Evolutionary conservation across 192 early-diverging fungal genomes (phyloP).

Genomic region (Allomyces macrogynus): DNA sequence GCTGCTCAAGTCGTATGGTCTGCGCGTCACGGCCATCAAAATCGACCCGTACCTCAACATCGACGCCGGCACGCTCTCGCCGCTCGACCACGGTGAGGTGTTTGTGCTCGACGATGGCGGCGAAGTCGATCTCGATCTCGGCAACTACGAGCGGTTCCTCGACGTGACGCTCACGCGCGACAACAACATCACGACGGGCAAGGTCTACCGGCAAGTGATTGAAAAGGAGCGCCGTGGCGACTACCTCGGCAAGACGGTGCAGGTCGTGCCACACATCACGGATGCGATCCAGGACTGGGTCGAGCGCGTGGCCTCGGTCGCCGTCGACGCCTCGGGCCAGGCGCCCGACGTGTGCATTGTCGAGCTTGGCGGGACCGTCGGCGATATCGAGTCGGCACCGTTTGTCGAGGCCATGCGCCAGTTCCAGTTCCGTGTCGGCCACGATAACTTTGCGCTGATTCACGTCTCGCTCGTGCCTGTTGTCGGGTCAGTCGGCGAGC

Average conservation of each 20-base stretch:
- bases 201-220: slow-evolving; percentile 91
- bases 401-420: slow-evolving; percentile 99
- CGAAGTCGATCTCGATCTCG: slow-evolving; percentile 95
- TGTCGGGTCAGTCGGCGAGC: slow-evolving; percentile 92
- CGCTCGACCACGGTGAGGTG: slow-evolving; percentile 96
- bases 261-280: slow-evolving; percentile 96
- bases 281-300: slow-evolving; percentile 96
- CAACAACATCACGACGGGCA: slow-evolving; percentile 99
- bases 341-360: slow-evolving; percentile 94
- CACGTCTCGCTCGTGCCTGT: slow-evolving; percentile 95
- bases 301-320: slow-evolving; percentile 76
- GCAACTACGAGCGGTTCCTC: slow-evolving; percentile 98
- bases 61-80: slow-evolving; percentile 90
- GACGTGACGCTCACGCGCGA: slow-evolving; percentile 78
- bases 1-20: slow-evolving; percentile 75
- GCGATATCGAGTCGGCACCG: slow-evolving; percentile 98
- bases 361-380: slow-evolving; percentile 94
- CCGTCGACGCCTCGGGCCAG: slow-evolving; percentile 60
- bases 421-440: slow-evolving; percentile 98
- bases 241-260: slow-evolving; percentile 96
- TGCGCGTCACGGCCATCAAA: slow-evolving; percentile 92
- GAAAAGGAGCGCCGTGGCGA: slow-evolving; percentile 85
- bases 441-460: slow-evolving; percentile 92
- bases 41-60: slow-evolving; percentile 99
- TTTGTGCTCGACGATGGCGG: slow-evolving; percentile 97